These are phyloP conservation scores for Asterochloris sp. DNA, from an alignment of 139 green algal genomes.

Conservation along the genomic window DNA sequence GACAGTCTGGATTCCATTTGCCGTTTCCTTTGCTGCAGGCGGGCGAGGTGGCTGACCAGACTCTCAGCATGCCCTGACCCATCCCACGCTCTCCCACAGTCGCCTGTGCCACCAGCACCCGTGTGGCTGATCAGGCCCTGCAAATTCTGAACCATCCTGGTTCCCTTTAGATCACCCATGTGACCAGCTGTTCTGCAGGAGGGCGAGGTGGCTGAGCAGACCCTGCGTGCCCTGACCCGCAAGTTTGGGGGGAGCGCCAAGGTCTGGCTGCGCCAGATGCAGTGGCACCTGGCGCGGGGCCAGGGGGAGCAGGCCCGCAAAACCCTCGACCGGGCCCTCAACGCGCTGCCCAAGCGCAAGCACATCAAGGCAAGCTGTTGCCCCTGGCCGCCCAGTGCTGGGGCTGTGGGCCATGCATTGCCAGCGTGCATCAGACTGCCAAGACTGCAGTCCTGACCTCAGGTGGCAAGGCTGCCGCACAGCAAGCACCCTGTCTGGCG, in stretches of 20 bases:
- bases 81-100: background rate
- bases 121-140: no score
- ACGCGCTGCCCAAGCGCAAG: constrained; percentile 81
- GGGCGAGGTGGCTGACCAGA: constrained; percentile 42
- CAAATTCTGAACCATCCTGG: no score
- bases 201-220: constrained; percentile 43
- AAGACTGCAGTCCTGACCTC: no score
- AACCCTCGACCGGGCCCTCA: constrained; percentile 67
- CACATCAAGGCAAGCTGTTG: constrained; percentile 74
- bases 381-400: no score
- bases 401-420: no score
- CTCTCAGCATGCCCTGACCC: constrained; percentile 59
- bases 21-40: background rate
- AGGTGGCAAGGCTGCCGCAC: no score
- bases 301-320: constrained; percentile 34
- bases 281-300: constrained; percentile 41
- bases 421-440: no score
- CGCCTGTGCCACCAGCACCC: no score
- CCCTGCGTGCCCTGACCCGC: constrained; percentile 63
- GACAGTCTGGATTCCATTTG: no score
- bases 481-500: no score
- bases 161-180: background rate
- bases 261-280: constrained; percentile 74
- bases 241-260: constrained; percentile 85
- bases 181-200: constrained; percentile 2